A percentile compares a stretch with the other conserved stretches of the same genome.
These are phyloP conservation scores for Lodderomyces parapsilosis DNA, from an alignment of 1,139 yeast genomes.

Conservation along the genomic window DNA sequence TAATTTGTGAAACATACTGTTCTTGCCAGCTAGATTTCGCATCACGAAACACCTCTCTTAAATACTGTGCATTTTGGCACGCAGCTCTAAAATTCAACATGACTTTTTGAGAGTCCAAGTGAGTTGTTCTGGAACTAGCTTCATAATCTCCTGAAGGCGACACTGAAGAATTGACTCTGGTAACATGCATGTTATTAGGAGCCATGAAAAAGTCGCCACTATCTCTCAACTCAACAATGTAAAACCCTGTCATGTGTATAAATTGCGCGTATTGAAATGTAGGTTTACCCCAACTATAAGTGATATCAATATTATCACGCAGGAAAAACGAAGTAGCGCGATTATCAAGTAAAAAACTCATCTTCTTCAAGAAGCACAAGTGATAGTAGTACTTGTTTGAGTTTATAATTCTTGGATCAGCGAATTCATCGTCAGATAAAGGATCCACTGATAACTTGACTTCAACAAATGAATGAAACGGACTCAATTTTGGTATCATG, in stretches of 20 bases:
- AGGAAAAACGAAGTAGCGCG: constrained; percentile 67
- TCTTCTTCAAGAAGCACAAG: constrained; percentile 57
- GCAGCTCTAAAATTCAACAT: constrained; percentile 66
- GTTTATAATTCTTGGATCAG: constrained; percentile 42
- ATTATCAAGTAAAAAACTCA: constrained; percentile 81
- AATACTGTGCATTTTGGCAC: constrained; percentile 51
- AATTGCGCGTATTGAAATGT: constrained; percentile 82
- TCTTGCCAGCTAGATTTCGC: constrained; percentile 53
- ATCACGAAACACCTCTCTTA: constrained; percentile 55
- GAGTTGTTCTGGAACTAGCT: constrained; percentile 25
- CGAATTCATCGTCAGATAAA: constrained; percentile 59
- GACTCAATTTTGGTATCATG: constrained; percentile 71
- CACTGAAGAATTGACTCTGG: constrained; percentile 51
- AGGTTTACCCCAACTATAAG: constrained; percentile 92
- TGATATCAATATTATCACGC: constrained; percentile 52
- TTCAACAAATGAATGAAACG: constrained; percentile 84
- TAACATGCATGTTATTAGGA: constrained; percentile 73
- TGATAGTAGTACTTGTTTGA: constrained; percentile 61
- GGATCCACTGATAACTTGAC: constrained; percentile 66
- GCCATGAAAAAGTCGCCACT: constrained; percentile 80
- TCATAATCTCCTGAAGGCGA: constrained; percentile 26
- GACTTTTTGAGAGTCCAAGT: constrained; percentile 66
- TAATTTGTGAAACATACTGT: constrained; percentile 18
- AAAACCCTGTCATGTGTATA: constrained; percentile 84
- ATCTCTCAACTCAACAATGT: constrained; percentile 82